Evolutionary conservation across 2,329 filamentous ascomycete genomes (phyloP), one percentile per base, ranked within the genome.

Genomic region (Dactylellina sp.): DNA sequence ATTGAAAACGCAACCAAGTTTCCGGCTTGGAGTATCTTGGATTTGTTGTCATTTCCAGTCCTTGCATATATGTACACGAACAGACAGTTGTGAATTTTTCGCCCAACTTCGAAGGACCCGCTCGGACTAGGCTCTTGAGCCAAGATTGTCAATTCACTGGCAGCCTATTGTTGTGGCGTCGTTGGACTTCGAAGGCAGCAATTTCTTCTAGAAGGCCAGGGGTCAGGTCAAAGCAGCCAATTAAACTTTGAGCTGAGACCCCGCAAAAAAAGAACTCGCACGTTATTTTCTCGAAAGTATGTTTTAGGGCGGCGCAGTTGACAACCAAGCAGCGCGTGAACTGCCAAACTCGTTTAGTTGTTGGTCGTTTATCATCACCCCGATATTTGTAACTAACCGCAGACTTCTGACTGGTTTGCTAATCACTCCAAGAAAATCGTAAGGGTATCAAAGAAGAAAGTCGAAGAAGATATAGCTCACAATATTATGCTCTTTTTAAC

Each of bases 91-190:
- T 40, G 9, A 16, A 2, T 22, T 49, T 14, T 49, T 14, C 2
- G 22, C 14, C 18, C n/a, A n/a, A n/a, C n/a, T 12, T 12, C 22
- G 4, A 14, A 16, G 22, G 11, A 14, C 14, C 9, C 22, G 20
- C 46, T 49, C 12, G 22, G 6, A 28, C 12, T 14, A 24, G 20
- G 20, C 49, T 20, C 46, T 9, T 25, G 37, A 28, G 37, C 53
- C 39, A 44, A 28, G 53, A 42, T 44, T 57, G 28, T 32, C 32
- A 32, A 57, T 25, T 11, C 4, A 39, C 42, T 50, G 60, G 60
- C 20, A 56, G 60, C 60, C 60, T 64, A 64, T 64, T 64, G 25
- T 46, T 64, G 60, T 64, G 60, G 60, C 60, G 60, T 39, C 24
- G 16, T 46, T 22, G 6, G 24, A 7, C 16, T 37, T 55, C 39